Percentiles rank a stretch among this genome's conserved stretches.
Evolutionary conservation across 2,329 filamentous ascomycete species (phyloP).

Genomic region (Nemania sp.): DNA sequence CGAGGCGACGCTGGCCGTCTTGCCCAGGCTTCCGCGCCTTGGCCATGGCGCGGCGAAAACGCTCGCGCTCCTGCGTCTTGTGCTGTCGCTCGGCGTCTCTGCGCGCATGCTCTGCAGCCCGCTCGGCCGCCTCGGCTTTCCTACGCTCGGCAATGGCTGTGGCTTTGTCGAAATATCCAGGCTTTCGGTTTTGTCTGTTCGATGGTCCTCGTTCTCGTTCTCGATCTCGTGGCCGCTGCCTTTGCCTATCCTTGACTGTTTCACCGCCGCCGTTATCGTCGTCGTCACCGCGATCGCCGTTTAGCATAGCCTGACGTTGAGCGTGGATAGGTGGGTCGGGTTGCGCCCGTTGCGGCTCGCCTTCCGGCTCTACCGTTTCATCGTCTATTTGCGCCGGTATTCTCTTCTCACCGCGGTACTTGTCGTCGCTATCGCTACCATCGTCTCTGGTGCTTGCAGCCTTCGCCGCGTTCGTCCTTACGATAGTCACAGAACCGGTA

Average conservation of each 20-base stretch:
- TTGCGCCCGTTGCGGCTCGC: conserved; percentile 15
- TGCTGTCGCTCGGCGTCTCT: conserved; percentile 66
- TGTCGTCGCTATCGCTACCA: conserved; percentile 12
- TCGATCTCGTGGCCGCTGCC: too few species aligned
- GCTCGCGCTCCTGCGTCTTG: conserved; percentile 66
- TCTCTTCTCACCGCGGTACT: too few species aligned
- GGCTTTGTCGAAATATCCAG: conserved; percentile 69
- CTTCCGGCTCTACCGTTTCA: conserved; percentile 5
- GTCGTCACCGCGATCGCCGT: conserved; percentile 30
- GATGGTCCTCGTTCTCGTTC: conserved; percentile 4
- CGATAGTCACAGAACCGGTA: conserved; percentile 21
- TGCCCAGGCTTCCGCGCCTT: conserved; percentile 71
- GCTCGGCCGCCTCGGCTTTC: conserved; percentile 27
- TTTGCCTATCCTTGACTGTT: not conserved
- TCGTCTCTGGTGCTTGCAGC: not conserved
- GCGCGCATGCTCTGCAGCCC: conserved; percentile 47
- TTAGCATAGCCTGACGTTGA: conserved; percentile 46
- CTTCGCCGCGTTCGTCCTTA: conserved; percentile 1
- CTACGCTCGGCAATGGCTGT: conserved; percentile 51
- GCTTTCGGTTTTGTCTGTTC: conserved; percentile 37
- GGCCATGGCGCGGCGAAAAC: conserved; percentile 68
- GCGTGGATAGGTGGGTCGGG: conserved; percentile 43
- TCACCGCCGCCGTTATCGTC: not conserved
- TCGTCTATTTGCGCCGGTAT: too few species aligned
- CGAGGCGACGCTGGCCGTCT: conserved; percentile 77